phyloP scores from a whole-genome alignment of 768 basidiomycete genomes.

The Exsudoporus frostii region DNA sequence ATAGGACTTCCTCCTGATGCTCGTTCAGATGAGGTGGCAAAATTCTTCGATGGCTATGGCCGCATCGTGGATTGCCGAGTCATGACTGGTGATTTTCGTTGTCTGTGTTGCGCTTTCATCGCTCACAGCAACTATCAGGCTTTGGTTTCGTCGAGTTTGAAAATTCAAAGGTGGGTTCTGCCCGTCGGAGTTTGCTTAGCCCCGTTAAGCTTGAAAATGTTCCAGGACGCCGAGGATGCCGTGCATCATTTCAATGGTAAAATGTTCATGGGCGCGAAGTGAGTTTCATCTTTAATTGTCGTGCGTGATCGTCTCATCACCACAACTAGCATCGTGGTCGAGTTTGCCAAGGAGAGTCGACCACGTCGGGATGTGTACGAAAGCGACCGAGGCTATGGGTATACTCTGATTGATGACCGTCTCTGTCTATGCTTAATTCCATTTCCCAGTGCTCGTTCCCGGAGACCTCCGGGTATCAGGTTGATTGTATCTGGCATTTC shows the following conservation, averaged over 20 bases:
- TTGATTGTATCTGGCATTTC: slow-evolving; percentile 87
- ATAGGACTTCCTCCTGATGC: slow-evolving; percentile 80
- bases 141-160: slow-evolving; percentile 99
- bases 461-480: slow-evolving; percentile 78
- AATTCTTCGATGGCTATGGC: slow-evolving; percentile 89
- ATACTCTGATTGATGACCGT: slow-evolving; percentile 18
- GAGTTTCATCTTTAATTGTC: not conserved
- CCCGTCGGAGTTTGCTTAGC: not conserved
- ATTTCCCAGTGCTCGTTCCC: slow-evolving; percentile 55
- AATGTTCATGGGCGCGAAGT: slow-evolving; percentile 83
- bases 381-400: slow-evolving; percentile 55
- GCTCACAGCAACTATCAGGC: slow-evolving; percentile 43
- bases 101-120: not conserved
- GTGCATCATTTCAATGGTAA: slow-evolving; percentile 85
- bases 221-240: slow-evolving; percentile 92
- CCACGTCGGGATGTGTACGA: slow-evolving; percentile 79
- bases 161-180: slow-evolving; percentile 55
- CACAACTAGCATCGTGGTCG: slow-evolving; percentile 78
- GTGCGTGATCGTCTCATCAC: not conserved
- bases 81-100: slow-evolving; percentile 76
- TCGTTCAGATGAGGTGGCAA: slow-evolving; percentile 79
- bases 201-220: slow-evolving; percentile 10
- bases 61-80: slow-evolving; percentile 88
- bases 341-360: slow-evolving; percentile 92
- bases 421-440: slow-evolving; percentile 10